A percentile compares a stretch with the other conserved stretches of the same genome.
Conservation (phyloP, 176 grass and related monocot species). For the Triticum aestivum region DNA sequence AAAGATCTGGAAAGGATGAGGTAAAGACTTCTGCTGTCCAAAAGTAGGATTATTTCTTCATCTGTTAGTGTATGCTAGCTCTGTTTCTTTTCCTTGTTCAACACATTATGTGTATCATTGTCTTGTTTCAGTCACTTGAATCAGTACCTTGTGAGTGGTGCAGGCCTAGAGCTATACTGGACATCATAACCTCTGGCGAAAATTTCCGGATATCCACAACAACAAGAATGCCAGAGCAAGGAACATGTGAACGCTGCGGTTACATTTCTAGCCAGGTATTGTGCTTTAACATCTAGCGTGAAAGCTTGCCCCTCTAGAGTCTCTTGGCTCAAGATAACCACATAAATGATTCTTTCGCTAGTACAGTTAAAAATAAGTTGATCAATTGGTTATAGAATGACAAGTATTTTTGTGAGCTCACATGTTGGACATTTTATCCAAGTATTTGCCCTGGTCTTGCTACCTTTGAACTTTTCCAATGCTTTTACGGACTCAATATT, state of each 20-base stretch:
- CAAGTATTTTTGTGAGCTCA: not conserved
- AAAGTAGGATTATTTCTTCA: slow-evolving; percentile 2
- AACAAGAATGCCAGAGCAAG: slow-evolving; percentile 92
- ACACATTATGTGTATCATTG: not conserved
- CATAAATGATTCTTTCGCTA: not conserved
- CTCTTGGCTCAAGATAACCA: not conserved
- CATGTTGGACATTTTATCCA: not conserved
- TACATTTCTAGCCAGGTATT: slow-evolving; percentile 96
- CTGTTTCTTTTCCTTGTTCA: not conserved
- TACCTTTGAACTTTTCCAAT: not conserved
- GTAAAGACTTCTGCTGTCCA: slow-evolving; percentile 25
- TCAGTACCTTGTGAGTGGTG: slow-evolving; percentile 25
- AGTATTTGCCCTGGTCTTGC: not conserved
- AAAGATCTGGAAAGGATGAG: slow-evolving; percentile 99
- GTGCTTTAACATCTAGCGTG: not conserved
- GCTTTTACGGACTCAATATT: slow-evolving; percentile 3
- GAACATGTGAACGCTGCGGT: slow-evolving; percentile 77
- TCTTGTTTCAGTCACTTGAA: not conserved
- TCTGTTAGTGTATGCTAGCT: not conserved
- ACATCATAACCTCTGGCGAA: slow-evolving; percentile 96
- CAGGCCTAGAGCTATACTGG: slow-evolving; percentile 88
- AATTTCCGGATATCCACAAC: slow-evolving; percentile 92
- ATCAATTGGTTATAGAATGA: not conserved
- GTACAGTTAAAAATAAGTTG: slow-evolving; percentile 8
- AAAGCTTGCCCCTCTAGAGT: not conserved